Evolutionary conservation across 352 stramenopile species (phyloP), one percentile per base, ranked within the genome.

Genomic region (Paralagenidium karlingii): DNA sequence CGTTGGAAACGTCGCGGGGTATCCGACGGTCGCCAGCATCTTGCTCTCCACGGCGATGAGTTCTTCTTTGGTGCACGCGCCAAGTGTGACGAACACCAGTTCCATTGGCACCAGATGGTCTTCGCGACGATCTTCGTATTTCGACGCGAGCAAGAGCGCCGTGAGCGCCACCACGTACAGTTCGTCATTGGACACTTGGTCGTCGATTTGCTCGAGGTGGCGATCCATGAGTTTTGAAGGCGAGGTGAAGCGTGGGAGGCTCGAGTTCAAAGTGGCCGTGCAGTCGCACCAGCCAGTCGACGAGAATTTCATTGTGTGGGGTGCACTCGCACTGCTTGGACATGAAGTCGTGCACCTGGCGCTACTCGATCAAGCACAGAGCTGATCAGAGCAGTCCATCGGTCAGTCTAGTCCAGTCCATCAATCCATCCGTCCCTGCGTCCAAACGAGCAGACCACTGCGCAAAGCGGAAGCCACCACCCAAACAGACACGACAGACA

Each of bases 291-390:
- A 99, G 80, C 97, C 97, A 99, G 68, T 99, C 96, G 31, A 99
- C 84, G 25, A 99, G 81, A 41, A 99, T 99, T 30, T 95, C 78
- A 96, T 99, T 99, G 50, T 97, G 96, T 38, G 96, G 81, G 63
- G 98, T 99, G 58, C 99, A 96, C 50, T 98, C 93, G 11, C 76
- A 68, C 65, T 99, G 96, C 30, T 22, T 36, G 7, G 3, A 3
- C 30, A 36, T 36, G 30, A 22, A 36, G 30, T 36, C 30, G 30
- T n/a, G n/a, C n/a, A n/a, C n/a, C n/a, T n/a, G n/a, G n/a, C n/a
- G n/a, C n/a, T n/a, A n/a, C n/a, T n/a, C n/a, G n/a, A n/a, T n/a
- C n/a, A n/a, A n/a, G n/a, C n/a, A n/a, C n/a, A n/a, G n/a, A n/a
- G n/a, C n/a, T n/a, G n/a, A n/a, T n/a, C n/a, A n/a, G n/a, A n/a